Evolutionary conservation across 2,329 filamentous ascomycete genomes (phyloP), one percentile per base, ranked within the genome.

Genomic region (Magnaporthiopsis incrustans): DNA sequence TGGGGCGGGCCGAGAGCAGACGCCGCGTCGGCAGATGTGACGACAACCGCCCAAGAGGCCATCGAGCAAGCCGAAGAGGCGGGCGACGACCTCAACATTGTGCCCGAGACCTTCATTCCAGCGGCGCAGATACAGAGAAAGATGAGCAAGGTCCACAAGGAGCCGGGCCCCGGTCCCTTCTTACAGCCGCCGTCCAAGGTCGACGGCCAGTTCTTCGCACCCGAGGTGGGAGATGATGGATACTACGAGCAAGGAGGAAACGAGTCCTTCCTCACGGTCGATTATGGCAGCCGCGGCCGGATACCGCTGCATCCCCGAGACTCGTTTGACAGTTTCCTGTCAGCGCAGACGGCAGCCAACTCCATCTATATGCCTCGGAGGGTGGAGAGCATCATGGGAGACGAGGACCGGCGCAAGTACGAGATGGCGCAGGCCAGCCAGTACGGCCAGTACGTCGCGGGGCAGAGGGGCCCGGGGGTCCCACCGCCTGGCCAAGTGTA

Each of bases 1-100:
- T 99, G 95, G 94, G 94, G 94, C 68, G 94, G 94, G 0, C 95
- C 94, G 14, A 85, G 94, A 71, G 92, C 92, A 1, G 94, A 98
- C 75, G 93, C 93, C 0, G 91, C 90, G 35, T 82, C 87, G 57
- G 93, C 93, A 3, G 89, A 96, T 73, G 80, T 83, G 15, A 79
- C 86, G 65, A 95, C 88, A 0, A 92, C 90, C 0, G 88, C 91
- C 1, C 88, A 90, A 69, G 84, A 96, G 75, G 94, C 89, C n/a
- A 90, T 92, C 63, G 91, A 95, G 71, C 82, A 89, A 69, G 92
- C 94, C 22, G 87, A 90, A 71, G 83, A 87, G 60, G 82, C 83
- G 14, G 93, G 92, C 0, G 92, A 98, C 71, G 94, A 97, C 68
- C 84, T 97, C 64, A 97, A 97, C 69, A 85, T 97, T 61, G 86